Evolutionary conservation across 129 eudicot genomes (phyloP).

Genomic region (Smallanthus sonchifolius): DNA sequence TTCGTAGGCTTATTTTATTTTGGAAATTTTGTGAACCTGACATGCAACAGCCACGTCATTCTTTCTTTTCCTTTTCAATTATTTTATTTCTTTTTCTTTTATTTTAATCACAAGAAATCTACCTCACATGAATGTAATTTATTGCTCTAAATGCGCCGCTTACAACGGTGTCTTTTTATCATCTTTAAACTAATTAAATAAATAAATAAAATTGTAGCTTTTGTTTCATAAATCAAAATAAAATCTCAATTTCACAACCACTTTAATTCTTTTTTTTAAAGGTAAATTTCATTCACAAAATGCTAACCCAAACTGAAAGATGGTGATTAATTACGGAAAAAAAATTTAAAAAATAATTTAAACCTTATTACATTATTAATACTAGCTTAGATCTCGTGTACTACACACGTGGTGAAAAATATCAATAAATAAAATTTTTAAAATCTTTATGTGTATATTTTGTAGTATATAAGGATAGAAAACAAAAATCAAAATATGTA

Average conservation of each 20-base stretch:
- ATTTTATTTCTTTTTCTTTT: neutral
- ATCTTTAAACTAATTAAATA: neutral
- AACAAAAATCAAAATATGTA: no score
- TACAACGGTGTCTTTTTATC: neutral
- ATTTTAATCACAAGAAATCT: neutral
- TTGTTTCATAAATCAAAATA: neutral
- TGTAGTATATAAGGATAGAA: no score
- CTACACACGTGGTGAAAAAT: no score
- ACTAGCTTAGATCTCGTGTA: no score
- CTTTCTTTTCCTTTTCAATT: neutral
- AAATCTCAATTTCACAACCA: neutral
- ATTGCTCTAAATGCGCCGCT: constrained; percentile 6
- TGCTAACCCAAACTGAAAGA: no score
- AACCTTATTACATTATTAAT: no score
- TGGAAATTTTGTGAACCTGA: neutral
- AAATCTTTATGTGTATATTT: no score
- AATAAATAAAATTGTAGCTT: neutral
- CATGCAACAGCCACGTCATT: neutral
- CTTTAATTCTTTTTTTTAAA: no score
- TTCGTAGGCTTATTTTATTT: neutral
- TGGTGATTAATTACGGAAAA: no score
- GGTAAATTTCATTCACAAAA: no score
- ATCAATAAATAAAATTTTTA: no score
- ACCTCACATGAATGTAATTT: neutral
- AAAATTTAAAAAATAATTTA: no score